Evolutionary conservation across 2,329 filamentous ascomycete species (phyloP).

Genomic region (Calonectria honghensis): DNA sequence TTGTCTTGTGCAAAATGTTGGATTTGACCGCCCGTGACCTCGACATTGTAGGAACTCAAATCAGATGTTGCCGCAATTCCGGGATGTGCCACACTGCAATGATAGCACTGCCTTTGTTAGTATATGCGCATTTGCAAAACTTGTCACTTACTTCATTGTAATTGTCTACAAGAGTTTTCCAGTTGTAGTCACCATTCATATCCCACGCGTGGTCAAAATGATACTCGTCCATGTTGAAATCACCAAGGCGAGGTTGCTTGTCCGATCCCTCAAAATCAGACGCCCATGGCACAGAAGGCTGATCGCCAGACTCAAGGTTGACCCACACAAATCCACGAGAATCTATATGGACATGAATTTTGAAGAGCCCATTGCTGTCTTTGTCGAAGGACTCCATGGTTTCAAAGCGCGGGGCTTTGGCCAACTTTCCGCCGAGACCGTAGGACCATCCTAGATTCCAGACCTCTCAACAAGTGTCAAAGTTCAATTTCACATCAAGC

Average conservation of each 20-base stretch:
- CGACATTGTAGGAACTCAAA: conserved; percentile 33
- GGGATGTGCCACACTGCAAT: conserved; percentile 44
- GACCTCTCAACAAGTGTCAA: not conserved
- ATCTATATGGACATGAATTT: conserved; percentile 72
- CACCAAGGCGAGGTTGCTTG: conserved; percentile 63
- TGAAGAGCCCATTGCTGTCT: conserved; percentile 72
- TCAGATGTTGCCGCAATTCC: conserved; percentile 40
- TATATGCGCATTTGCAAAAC: not conserved
- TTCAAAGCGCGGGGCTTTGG: conserved; percentile 77
- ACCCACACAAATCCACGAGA: conserved; percentile 74
- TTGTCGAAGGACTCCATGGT: conserved; percentile 73
- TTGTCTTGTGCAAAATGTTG: conserved; percentile 45
- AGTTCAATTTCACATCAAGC: rapidly evolving
- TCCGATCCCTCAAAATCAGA: conserved; percentile 70
- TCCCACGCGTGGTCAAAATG: conserved; percentile 73
- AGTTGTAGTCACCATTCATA: conserved; percentile 74
- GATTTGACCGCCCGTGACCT: conserved; percentile 42
- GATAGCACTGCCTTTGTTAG: conserved; percentile 37
- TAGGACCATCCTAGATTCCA: conserved; percentile 72
- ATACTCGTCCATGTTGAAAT: conserved; percentile 71
- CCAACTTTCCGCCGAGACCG: conserved; percentile 72
- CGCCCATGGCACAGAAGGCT: conserved; percentile 68
- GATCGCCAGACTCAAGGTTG: conserved; percentile 69
- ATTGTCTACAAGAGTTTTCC: conserved; percentile 77
- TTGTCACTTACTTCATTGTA: conserved; percentile 70